phyloP scores from a whole-genome alignment of 2,329 filamentous ascomycete species.

The Fragosphaeria purpurea region DNA sequence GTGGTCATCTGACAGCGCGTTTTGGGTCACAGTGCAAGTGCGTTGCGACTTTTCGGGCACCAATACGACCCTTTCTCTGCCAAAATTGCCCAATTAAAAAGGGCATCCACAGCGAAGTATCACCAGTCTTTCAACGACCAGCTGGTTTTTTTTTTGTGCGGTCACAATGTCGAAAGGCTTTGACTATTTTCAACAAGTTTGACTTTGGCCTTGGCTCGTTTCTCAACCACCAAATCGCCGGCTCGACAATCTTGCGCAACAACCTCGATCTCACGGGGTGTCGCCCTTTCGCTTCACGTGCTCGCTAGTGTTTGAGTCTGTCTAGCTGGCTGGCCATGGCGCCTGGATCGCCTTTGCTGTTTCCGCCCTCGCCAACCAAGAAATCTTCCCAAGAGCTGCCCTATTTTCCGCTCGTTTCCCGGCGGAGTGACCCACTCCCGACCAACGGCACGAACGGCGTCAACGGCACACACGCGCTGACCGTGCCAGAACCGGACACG shows the following conservation, averaged over 20 bases:
- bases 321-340: not conserved
- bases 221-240: no score
- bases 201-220: no score
- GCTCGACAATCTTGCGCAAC: no score
- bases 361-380: slow-evolving; percentile 8
- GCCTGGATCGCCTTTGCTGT: slow-evolving; percentile 3
- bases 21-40: no score
- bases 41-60: not conserved
- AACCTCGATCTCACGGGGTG: no score
- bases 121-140: no score
- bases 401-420: not conserved
- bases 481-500: not conserved
- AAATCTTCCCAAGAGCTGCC: slow-evolving; percentile 10
- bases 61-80: slow-evolving; percentile 1
- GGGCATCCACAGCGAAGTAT: no score
- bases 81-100: no score
- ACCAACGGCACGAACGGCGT: not conserved
- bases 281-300: not conserved
- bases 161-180: no score
- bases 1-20: slow-evolving; percentile 4
- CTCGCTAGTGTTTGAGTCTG: not conserved
- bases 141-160: no score
- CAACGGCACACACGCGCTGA: not conserved
- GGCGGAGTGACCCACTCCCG: not conserved
- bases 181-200: no score